These are phyloP conservation scores for Scortechinia acanthostroma DNA, from an alignment of 2,329 filamentous ascomycete genomes.

Conservation along the genomic window DNA sequence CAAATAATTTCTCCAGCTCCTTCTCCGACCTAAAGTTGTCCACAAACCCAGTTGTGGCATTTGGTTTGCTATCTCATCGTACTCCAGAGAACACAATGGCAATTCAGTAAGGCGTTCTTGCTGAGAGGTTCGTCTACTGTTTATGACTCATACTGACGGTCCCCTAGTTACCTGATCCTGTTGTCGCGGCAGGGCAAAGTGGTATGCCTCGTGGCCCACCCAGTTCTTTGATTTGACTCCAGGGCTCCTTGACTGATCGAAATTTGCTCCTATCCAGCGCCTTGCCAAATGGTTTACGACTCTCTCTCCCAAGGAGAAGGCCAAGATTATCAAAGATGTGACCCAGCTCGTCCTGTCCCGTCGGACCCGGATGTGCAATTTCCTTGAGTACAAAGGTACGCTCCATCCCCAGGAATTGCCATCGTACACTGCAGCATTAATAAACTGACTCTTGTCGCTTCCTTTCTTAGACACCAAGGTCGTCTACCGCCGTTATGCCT, in stretches of 20 bases:
- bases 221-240: slow-evolving; percentile 12
- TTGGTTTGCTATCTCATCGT: too few relatives aligned
- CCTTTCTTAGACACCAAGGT: slow-evolving; percentile 78
- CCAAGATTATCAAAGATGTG: slow-evolving; percentile 99
- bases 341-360: slow-evolving; percentile 92
- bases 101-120: neutral
- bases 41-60: too few relatives aligned
- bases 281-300: slow-evolving; percentile 99
- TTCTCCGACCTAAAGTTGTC: too few relatives aligned
- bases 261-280: slow-evolving; percentile 49
- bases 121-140: too few relatives aligned
- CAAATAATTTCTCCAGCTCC: too few relatives aligned
- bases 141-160: slow-evolving; percentile 3
- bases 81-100: neutral
- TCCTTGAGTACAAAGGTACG: slow-evolving; percentile 95
- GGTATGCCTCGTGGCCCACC: slow-evolving; percentile 53
- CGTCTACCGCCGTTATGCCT: slow-evolving; percentile 96
- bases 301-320: slow-evolving; percentile 93
- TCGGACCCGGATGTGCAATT: slow-evolving; percentile 98
- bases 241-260: neutral
- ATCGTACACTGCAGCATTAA: neutral
- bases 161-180: slow-evolving; percentile 82
- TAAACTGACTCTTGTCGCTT: slow-evolving; percentile 9
- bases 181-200: slow-evolving; percentile 98
- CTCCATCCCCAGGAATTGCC: slow-evolving; percentile 6